phyloP scores from a whole-genome alignment of 176 grass and related monocot genomes.

The Eragrostis curvula region DNA sequence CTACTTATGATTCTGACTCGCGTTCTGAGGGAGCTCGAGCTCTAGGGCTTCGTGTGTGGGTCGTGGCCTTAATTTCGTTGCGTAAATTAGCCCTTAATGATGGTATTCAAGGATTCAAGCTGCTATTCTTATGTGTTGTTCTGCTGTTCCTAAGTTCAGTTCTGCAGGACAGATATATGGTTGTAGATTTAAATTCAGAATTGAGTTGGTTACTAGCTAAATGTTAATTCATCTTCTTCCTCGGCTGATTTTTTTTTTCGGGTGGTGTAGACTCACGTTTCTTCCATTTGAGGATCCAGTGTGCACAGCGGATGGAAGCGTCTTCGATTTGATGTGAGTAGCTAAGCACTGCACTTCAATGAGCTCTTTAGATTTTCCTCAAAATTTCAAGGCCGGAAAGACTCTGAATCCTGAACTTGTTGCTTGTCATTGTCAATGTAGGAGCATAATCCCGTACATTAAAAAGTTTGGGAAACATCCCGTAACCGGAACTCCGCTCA shows the following conservation, averaged over 20 bases:
- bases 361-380: constrained; percentile 18
- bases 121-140: background rate
- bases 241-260: constrained; percentile 29
- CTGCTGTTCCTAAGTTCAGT: constrained; percentile 29
- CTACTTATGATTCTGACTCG: background rate
- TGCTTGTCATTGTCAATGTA: constrained; percentile 45
- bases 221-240: background rate
- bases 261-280: constrained; percentile 75
- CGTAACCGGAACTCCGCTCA: constrained; percentile 68
- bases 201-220: background rate
- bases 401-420: constrained; percentile 8
- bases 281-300: constrained; percentile 92
- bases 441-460: constrained; percentile 95
- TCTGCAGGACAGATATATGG: background rate
- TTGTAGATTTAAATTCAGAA: constrained; percentile 22
- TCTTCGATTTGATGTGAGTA: constrained; percentile 95
- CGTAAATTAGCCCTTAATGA: background rate
- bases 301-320: constrained; percentile 78
- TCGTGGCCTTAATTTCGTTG: background rate
- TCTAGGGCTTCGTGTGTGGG: constrained; percentile 37
- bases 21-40: constrained; percentile 9
- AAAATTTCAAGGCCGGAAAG: background rate
- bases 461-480: constrained; percentile 93
- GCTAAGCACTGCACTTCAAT: background rate
- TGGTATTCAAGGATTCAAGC: background rate